These are phyloP conservation scores for Panicum virgatum DNA, from an alignment of 202 grass and related monocot genomes.

Conservation along the genomic window DNA sequence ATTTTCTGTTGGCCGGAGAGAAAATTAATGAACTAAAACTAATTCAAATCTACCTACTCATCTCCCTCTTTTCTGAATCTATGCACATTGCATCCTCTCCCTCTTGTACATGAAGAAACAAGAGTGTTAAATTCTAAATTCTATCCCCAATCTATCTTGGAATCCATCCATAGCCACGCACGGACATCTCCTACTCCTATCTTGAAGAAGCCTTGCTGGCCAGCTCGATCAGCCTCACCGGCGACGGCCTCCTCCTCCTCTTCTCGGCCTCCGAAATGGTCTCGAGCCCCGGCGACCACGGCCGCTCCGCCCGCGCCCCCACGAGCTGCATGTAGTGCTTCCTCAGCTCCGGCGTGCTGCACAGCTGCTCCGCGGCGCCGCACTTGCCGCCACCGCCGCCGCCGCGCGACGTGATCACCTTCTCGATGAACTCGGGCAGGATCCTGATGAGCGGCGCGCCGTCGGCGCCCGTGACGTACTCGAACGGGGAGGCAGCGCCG, in stretches of 20 bases:
- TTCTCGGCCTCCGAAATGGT: constrained; percentile 69
- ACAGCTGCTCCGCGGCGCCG: constrained; percentile 37
- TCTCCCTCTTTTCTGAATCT: constrained; percentile 5
- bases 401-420: constrained; percentile 50
- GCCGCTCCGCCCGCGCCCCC: constrained; percentile 50
- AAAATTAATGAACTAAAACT: constrained; percentile 11
- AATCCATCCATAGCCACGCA: no score
- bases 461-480: constrained; percentile 67
- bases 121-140: background rate
- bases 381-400: background rate
- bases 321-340: constrained; percentile 93
- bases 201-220: constrained; percentile 40
- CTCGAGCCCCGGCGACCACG: constrained; percentile 88
- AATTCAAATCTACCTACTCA: constrained; percentile 11
- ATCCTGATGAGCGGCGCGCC: constrained; percentile 71
- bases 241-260: constrained; percentile 40
- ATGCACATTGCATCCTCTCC: constrained; percentile 15
- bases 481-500: constrained; percentile 56
- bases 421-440: constrained; percentile 81
- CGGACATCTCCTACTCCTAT: background rate
- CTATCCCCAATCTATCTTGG: background rate
- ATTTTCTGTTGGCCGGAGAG: background rate
- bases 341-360: constrained; percentile 90
- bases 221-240: constrained; percentile 38
- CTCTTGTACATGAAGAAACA: background rate